Base-by-base conservation (phyloP, 2,329 filamentous ascomycete species). In the Cryphonectria parasitica region DNA sequence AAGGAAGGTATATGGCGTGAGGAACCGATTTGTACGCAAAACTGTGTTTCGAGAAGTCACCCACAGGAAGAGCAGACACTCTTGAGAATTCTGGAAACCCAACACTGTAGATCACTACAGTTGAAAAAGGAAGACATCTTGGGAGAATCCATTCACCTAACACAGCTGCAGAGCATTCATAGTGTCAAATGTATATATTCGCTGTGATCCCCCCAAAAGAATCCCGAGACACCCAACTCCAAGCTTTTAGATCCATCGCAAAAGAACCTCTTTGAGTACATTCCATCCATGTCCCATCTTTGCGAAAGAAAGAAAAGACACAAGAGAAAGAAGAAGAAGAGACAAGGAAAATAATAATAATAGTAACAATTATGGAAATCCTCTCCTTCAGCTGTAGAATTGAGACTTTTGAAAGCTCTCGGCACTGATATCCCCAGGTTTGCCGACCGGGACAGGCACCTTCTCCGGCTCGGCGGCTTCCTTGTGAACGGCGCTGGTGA, bases 401-500 rank as follows among this genome's bases (percentile, higher is more conserved):
- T 88, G 85, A 66, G 86, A 85, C 77, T 88, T 86, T 76, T 88
- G 86, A 79, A 89, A 88, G 73, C 83, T 85, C 73, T 87, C 86
- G 0, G 82, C 82, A 1, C 84, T 84, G 15, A 86, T 83, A 66
- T 86, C 86, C 34, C 87, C 86, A 65, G 85, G 83, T 78, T 85
- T 87, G 70, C 82, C 81, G 25, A 73, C 61, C 1, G 77, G 77
- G 34, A 78, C 39, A 8, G 76, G 73, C 6, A 76, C 74, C 72
- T 81, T 81, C 56, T 84, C 77, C 0, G 77, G 76, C 5, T 77
- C 78, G 19, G 76, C 75, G 63, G 76, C 75, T 64, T 73, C 69
- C 66, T 70, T 71, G 66, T 58, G 65, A 36, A 75, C 74, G 0
- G 74, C 75, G 34, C 75, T 75, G 4, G 49, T 34, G 54, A 78